These are phyloP conservation scores for Mrakia blollopis DNA, from an alignment of 768 basidiomycete species.

Conservation along the genomic window DNA sequence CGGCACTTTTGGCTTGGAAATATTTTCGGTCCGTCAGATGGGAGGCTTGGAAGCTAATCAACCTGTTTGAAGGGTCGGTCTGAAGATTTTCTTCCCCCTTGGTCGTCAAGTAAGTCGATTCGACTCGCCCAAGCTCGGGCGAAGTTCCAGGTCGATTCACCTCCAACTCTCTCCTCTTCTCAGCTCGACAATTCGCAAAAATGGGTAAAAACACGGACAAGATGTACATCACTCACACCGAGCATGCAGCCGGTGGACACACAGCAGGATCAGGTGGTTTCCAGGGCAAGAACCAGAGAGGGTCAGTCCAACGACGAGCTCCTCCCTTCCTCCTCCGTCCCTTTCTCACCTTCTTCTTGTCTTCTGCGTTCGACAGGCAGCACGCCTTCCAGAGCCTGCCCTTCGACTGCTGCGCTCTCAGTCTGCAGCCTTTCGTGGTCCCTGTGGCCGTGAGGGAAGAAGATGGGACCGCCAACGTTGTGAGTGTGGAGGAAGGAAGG, in stretches of 20 bases:
- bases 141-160: background rate
- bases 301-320: background rate
- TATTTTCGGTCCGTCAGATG: no score
- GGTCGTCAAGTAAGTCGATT: background rate
- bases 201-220: conserved; percentile 14
- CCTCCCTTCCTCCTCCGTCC: background rate
- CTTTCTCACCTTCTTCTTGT: no score
- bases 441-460: conserved; percentile 81
- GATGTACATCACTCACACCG: conserved; percentile 41
- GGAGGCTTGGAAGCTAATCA: no score
- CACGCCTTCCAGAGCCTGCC: conserved; percentile 39
- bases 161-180: no score
- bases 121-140: background rate
- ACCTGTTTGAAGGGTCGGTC: no score
- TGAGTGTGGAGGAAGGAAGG: background rate
- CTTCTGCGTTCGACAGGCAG: no score
- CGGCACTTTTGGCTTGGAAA: no score
- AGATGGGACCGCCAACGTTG: conserved; percentile 70
- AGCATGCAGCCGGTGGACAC: background rate
- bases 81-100: background rate
- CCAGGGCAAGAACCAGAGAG: background rate
- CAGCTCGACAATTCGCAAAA: no score
- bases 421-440: conserved; percentile 80
- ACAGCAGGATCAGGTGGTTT: conserved; percentile 1
- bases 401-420: conserved; percentile 78